phyloP scores from a whole-genome alignment of 2,329 filamentous ascomycete species.

The Colletotrichum chlorophyti region DNA sequence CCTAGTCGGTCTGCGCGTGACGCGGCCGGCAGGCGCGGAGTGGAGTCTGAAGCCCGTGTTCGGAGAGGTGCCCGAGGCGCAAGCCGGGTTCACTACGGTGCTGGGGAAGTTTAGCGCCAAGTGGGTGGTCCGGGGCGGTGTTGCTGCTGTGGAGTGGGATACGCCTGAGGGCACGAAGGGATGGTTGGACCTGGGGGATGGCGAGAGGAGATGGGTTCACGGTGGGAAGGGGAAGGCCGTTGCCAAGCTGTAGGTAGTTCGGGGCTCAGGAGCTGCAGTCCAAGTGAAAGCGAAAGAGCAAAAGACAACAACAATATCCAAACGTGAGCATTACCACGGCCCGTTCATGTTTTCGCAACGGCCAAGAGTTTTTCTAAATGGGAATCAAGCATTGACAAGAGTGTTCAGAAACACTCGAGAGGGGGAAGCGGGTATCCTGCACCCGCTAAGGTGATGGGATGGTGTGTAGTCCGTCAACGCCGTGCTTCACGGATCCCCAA shows the following conservation, averaged over 20 bases:
- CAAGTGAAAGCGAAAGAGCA: too few species aligned
- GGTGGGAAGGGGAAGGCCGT: slow-evolving; percentile 13
- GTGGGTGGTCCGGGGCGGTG: slow-evolving; percentile 8
- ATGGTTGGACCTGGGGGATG: slow-evolving; percentile 15
- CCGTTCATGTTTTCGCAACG: too few species aligned
- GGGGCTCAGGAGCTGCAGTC: neutral
- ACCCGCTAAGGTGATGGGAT: too few species aligned
- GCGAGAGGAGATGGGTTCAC: slow-evolving; percentile 16
- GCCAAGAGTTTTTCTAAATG: too few species aligned
- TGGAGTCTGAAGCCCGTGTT: slow-evolving; percentile 25
- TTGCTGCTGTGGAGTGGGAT: slow-evolving; percentile 26
- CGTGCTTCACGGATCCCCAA: neutral
- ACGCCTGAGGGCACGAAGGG: slow-evolving; percentile 21
- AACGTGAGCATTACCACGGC: too few species aligned
- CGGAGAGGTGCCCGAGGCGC: slow-evolving; percentile 16
- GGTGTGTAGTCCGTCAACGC: too few species aligned
- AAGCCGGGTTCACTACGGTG: slow-evolving; percentile 26
- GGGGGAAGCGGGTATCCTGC: too few species aligned
- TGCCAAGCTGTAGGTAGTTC: neutral
- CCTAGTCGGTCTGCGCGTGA: slow-evolving; percentile 46
- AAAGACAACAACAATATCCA: too few species aligned
- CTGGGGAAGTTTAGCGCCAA: slow-evolving; percentile 21
- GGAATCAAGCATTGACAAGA: too few species aligned
- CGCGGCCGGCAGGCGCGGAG: slow-evolving; percentile 15
- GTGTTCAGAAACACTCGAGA: too few species aligned